Conservation (phyloP, 129 eudicot species). For the Calendula officinalis region DNA sequence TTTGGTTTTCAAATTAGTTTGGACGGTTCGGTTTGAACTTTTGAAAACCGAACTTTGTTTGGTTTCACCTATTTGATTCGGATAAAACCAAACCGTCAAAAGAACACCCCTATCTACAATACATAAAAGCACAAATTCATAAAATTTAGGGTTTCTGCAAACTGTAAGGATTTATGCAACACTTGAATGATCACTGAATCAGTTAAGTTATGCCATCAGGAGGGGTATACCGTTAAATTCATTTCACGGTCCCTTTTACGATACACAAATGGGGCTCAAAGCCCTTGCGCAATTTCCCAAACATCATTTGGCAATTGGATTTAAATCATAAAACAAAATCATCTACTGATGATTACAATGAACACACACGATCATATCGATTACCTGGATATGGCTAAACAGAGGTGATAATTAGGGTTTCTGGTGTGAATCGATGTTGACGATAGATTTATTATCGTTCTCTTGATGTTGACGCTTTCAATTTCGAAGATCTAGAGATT, state of each 20-base stretch:
- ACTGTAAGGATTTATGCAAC: background rate
- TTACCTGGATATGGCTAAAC: constrained; percentile 15
- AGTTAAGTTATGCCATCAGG: constrained; percentile 51
- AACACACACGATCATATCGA: background rate
- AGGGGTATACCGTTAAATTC: constrained; percentile 39
- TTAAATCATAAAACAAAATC: background rate
- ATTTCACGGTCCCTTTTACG: constrained; percentile 46
- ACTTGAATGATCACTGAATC: background rate
- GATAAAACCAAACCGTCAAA: too few species aligned
- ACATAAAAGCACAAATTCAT: background rate
- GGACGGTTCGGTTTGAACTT: too few species aligned
- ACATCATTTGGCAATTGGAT: constrained; percentile 58
- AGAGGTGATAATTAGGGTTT: constrained; percentile 15
- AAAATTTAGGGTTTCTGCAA: constrained; percentile 12
- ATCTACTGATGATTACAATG: background rate
- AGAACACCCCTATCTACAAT: background rate
- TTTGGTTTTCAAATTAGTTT: too few species aligned
- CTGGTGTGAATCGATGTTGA: background rate
- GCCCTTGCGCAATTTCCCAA: constrained; percentile 94
- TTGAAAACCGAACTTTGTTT: too few species aligned
- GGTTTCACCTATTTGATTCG: too few species aligned
- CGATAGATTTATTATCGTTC: background rate
- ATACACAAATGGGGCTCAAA: constrained; percentile 54
- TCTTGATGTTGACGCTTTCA: background rate
- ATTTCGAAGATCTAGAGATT: too few species aligned